Conservation (phyloP, 2,329 filamentous ascomycete species). For the Sporothrix humicola region DNA sequence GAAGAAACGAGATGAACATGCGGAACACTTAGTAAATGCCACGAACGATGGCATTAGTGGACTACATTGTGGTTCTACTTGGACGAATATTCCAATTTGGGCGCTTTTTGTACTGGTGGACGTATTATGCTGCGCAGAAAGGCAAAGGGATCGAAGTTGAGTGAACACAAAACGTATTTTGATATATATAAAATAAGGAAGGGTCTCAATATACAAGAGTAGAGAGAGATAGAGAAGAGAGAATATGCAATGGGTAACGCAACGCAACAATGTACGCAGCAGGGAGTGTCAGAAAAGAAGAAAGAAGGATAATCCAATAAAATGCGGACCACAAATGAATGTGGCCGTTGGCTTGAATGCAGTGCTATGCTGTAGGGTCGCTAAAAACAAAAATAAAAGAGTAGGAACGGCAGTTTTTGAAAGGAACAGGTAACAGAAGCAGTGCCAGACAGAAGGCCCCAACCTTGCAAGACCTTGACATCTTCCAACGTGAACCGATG, state of each 20-base stretch:
- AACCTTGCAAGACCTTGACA: not conserved
- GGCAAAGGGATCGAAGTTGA: no score
- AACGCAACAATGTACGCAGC: not conserved
- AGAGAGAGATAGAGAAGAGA: not conserved
- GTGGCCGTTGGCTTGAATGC: not conserved
- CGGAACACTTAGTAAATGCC: no score
- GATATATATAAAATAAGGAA: not conserved
- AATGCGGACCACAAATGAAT: slow-evolving; percentile 7
- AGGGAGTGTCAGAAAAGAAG: not conserved
- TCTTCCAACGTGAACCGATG: not conserved
- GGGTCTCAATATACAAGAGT: not conserved
- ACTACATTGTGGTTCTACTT: no score
- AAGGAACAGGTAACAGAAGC: not conserved
- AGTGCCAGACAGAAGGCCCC: not conserved
- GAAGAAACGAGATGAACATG: no score
- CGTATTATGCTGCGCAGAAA: no score
- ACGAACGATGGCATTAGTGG: no score
- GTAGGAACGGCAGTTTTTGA: not conserved
- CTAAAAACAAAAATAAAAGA: not conserved
- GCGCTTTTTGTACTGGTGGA: no score
- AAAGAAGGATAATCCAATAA: not conserved
- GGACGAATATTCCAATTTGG: no score
- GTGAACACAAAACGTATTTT: not conserved
- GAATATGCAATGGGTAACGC: not conserved
- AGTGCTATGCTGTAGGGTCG: slow-evolving; percentile 21